These are phyloP conservation scores for Flaveria robusta DNA, from an alignment of 129 eudicot species.

Conservation along the genomic window DNA sequence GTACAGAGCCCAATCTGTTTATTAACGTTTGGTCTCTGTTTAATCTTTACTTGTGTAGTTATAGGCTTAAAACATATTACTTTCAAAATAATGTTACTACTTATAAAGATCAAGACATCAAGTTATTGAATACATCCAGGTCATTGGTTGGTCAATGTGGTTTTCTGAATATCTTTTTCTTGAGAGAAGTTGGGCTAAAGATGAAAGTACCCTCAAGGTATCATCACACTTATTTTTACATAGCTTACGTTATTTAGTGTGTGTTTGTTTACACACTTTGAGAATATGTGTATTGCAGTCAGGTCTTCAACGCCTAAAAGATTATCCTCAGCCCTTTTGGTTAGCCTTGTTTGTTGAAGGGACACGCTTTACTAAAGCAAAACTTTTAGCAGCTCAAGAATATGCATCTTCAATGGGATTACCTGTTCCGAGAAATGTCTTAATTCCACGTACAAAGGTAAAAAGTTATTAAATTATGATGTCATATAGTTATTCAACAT, in stretches of 20 bases:
- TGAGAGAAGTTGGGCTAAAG: conserved; percentile 98
- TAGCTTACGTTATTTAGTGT: background rate
- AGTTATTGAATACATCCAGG: conserved; percentile 52
- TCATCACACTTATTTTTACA: conserved; percentile 22
- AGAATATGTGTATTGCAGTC: conserved; percentile 43
- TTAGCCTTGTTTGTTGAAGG: conserved; percentile 93
- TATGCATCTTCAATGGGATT: conserved; percentile 80
- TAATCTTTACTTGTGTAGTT: conserved; percentile 3
- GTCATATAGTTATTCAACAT: background rate
- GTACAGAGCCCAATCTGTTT: background rate
- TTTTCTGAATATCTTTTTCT: conserved; percentile 96
- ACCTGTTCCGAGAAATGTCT: conserved; percentile 85
- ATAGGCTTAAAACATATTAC: conserved; percentile 3
- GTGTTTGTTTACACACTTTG: conserved; percentile 9
- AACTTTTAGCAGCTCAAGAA: conserved; percentile 93
- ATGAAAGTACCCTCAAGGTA: conserved; percentile 86
- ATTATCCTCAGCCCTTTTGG: conserved; percentile 93
- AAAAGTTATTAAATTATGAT: conserved; percentile 5
- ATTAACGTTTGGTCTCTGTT: background rate
- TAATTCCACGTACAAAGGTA: conserved; percentile 95
- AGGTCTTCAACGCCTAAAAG: conserved; percentile 73
- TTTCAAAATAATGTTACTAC: background rate
- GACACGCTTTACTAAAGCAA: conserved; percentile 83
- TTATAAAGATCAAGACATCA: background rate
- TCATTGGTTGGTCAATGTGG: conserved; percentile 99